Percentiles rank a stretch among this genome's conserved stretches.
Evolutionary conservation across 2,329 filamentous ascomycete species (phyloP).

Genomic region (Bretziella fagacearum): DNA sequence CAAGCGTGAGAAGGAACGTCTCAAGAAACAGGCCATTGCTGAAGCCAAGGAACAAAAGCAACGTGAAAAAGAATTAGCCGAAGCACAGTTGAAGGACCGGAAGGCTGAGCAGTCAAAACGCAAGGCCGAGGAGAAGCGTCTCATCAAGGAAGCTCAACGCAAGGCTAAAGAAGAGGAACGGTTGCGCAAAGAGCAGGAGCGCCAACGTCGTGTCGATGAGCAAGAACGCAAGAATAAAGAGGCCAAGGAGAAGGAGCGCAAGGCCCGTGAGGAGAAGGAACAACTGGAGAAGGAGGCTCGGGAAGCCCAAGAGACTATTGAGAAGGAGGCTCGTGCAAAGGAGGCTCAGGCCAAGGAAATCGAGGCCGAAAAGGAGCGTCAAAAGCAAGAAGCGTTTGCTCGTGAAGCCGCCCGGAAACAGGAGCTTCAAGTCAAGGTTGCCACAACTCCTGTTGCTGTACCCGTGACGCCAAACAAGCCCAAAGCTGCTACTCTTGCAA

Average conservation of each 20-base stretch:
- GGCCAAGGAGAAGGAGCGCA: constrained; percentile 57
- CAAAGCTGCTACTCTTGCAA: not conserved
- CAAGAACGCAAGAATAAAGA: constrained; percentile 59
- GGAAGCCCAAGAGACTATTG: too few relatives aligned
- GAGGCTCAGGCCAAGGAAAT: constrained; percentile 26
- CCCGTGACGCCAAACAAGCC: not conserved
- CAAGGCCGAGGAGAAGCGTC: constrained; percentile 77
- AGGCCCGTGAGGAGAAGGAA: constrained; percentile 53
- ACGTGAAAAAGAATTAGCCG: constrained; percentile 76
- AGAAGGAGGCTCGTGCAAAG: constrained; percentile 39
- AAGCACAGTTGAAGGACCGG: constrained; percentile 55
- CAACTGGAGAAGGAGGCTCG: constrained; percentile 43
- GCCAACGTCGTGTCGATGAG: constrained; percentile 60
- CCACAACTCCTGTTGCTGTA: too few relatives aligned
- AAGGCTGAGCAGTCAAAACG: constrained; percentile 68
- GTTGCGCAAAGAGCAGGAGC: constrained; percentile 69
- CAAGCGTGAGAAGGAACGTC: constrained; percentile 81
- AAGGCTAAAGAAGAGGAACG: constrained; percentile 84
- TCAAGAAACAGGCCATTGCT: constrained; percentile 76
- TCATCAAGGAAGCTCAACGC: constrained; percentile 78
- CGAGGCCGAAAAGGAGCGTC: not conserved
- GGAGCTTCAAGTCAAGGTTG: too few relatives aligned
- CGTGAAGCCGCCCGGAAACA: not conserved
- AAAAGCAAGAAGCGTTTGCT: not conserved
- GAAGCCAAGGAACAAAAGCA: constrained; percentile 81